Evolutionary conservation across 2,329 filamentous ascomycete genomes (phyloP).

Genomic region (Penicillium corylophilum): DNA sequence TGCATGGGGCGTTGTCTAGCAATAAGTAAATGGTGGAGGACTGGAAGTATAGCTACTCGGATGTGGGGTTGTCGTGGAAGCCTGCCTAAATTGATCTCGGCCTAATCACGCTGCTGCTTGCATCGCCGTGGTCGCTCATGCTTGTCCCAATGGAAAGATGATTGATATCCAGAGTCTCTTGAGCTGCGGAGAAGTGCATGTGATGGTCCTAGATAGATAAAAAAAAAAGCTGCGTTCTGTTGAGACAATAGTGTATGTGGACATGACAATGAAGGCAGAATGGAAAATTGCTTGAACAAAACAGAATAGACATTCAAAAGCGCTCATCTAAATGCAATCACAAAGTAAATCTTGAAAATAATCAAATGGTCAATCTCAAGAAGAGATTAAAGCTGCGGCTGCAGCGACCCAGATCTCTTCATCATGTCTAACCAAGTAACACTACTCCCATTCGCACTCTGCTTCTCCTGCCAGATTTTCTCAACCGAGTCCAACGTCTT

Average conservation of each 20-base stretch:
- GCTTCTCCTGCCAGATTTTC: conserved; percentile 33
- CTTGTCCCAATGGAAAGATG: background rate
- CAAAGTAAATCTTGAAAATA: background rate
- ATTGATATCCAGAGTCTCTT: background rate
- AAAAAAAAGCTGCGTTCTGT: background rate
- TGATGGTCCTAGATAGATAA: background rate
- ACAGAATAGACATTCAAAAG: background rate
- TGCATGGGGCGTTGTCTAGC: background rate
- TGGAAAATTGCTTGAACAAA: background rate
- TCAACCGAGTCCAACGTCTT: conserved; percentile 26
- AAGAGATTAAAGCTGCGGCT: background rate
- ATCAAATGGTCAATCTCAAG: background rate
- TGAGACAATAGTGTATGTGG: background rate
- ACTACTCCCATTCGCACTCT: conserved; percentile 6
- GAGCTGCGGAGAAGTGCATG: background rate
- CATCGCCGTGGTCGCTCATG: background rate
- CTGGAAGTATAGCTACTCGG: background rate
- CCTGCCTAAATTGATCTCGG: conserved; percentile 13
- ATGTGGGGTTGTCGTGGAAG: conserved; percentile 20
- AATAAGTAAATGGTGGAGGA: conserved; percentile 1
- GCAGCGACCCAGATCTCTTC: conserved; percentile 9
- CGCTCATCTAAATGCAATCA: background rate
- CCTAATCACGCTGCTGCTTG: background rate
- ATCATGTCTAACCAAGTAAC: conserved; percentile 19
- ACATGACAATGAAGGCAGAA: background rate